Percentiles rank a stretch among this genome's conserved stretches.
Conservation (phyloP, 1,284 basidiomycete genomes). For the Trametes hirsuta region DNA sequence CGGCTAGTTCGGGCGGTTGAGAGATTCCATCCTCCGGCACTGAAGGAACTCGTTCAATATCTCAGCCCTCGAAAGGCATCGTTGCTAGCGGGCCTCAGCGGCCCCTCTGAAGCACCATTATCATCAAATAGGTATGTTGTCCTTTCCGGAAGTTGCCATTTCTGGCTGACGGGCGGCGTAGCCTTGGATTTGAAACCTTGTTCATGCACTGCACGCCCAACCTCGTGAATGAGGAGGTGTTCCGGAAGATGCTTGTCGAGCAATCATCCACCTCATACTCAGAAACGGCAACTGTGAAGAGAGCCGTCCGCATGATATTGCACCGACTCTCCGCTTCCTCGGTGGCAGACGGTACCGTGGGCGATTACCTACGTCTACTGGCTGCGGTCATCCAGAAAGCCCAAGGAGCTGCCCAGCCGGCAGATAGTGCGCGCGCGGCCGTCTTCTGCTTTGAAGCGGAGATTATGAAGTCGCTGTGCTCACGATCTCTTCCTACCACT, state of each 20-base stretch:
- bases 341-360: not conserved
- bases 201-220: conserved; percentile 43
- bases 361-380: conserved; percentile 22
- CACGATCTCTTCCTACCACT: conserved; percentile 22
- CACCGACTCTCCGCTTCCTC: conserved; percentile 38
- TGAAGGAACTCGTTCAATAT: conserved; percentile 47
- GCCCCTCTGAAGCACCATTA: not conserved
- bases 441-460: conserved; percentile 20
- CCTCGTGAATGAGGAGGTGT: conserved; percentile 27
- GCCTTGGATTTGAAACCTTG: conserved; percentile 48
- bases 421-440: not conserved
- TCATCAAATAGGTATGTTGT: conserved; percentile 13
- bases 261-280: conserved; percentile 33
- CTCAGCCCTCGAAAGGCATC: conserved; percentile 42
- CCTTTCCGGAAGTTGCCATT: not conserved
- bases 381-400: conserved; percentile 10
- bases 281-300: conserved; percentile 36
- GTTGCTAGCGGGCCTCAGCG: conserved; percentile 43
- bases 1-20: conserved; percentile 44
- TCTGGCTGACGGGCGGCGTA: conserved; percentile 18
- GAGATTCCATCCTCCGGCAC: conserved; percentile 44
- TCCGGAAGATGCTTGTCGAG: conserved; percentile 34
- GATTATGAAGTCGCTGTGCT: conserved; percentile 7
- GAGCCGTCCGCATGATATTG: conserved; percentile 42
- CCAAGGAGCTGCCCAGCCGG: not conserved